Evolutionary conservation across 192 early-diverging fungal genomes (phyloP).

Genomic region (Coemansia sp.): DNA sequence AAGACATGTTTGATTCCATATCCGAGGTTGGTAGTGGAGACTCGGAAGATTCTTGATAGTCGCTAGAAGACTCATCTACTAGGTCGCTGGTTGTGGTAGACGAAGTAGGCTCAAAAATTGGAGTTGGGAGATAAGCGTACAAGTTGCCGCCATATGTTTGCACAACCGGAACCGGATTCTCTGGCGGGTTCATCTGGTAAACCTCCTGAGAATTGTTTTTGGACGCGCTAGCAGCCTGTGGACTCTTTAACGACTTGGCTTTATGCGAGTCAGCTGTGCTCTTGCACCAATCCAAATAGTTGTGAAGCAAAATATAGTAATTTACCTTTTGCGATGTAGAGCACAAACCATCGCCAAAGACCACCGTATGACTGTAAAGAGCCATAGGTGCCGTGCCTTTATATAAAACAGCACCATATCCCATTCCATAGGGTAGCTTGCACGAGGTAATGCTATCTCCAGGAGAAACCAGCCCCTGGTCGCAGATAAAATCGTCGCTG

Average conservation of each 20-base stretch:
- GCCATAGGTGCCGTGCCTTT: conserved; percentile 19
- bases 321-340: conserved; percentile 19
- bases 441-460: conserved; percentile 17
- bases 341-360: conserved; percentile 35
- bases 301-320: conserved; percentile 30
- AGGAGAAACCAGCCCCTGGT: neutral
- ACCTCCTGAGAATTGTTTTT: neutral
- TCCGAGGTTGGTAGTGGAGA: neutral
- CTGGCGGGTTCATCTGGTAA: conserved; percentile 16
- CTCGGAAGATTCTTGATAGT: neutral
- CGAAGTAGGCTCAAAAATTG: neutral
- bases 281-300: conserved; percentile 34
- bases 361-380: conserved; percentile 42
- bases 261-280: neutral
- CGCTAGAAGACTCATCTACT: neutral
- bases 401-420: conserved; percentile 19
- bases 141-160: conserved; percentile 30
- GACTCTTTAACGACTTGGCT: neutral
- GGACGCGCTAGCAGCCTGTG: neutral
- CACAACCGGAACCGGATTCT: conserved; percentile 11
- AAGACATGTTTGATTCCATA: neutral
- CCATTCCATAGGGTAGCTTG: conserved; percentile 27
- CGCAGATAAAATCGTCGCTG: conserved; percentile 26
- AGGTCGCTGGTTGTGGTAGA: neutral
- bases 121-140: conserved; percentile 14